Evolutionary conservation across 805 yeast species (phyloP).

Genomic region (Debaryomyces maramus): DNA sequence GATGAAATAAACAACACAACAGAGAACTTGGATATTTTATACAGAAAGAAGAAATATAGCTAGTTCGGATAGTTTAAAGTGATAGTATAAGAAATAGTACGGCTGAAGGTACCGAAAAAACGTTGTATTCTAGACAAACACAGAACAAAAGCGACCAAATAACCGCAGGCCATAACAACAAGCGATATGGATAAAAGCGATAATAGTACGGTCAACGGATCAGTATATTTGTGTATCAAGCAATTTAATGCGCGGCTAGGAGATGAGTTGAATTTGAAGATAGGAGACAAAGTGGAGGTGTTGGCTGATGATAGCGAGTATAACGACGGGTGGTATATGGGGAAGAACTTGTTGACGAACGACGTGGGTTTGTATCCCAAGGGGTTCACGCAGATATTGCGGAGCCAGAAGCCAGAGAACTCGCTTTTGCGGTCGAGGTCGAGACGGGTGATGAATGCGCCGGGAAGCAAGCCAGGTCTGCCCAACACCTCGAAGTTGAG

Average conservation of each 20-base stretch:
- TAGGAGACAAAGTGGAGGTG: conserved; percentile 86
- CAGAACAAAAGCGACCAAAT: too few relatives aligned
- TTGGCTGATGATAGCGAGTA: conserved; percentile 91
- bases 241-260: conserved; percentile 85
- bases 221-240: conserved; percentile 64
- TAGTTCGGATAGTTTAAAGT: too few relatives aligned
- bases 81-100: too few relatives aligned
- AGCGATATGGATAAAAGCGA: conserved; percentile 1
- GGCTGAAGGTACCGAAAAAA: too few relatives aligned
- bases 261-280: conserved; percentile 78
- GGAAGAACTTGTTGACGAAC: conserved; percentile 69
- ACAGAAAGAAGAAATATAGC: too few relatives aligned
- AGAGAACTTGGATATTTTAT: too few relatives aligned
- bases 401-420: conserved; percentile 15
- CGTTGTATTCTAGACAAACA: too few relatives aligned
- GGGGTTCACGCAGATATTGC: conserved; percentile 68
- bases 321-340: conserved; percentile 97
- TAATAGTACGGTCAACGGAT: conserved; percentile 15
- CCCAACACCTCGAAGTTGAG: conserved; percentile 2
- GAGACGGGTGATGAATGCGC: conserved; percentile 34
- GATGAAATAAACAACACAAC: too few relatives aligned
- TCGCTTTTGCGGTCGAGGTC: conserved; percentile 49
- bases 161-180: neutral
- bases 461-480: conserved; percentile 13
- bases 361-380: conserved; percentile 89